Evolutionary conservation across 192 early-diverging fungal species (phyloP), one percentile per base, ranked within the genome.

Genomic region (Entomortierella parvispora): DNA sequence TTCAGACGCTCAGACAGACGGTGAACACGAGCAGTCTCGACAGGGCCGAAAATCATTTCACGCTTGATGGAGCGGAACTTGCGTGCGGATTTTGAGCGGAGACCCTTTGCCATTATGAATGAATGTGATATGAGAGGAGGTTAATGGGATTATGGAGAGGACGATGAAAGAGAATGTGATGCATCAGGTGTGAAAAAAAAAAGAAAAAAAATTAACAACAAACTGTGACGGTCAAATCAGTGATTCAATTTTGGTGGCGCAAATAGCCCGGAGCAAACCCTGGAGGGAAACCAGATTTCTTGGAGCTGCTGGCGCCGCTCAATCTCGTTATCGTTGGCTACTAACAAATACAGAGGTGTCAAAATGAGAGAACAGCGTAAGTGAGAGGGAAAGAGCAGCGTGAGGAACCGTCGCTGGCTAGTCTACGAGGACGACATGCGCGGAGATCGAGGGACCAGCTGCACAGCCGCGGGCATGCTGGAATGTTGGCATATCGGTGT

Each of bases 11-110:
- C 74, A 29, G 74, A 47, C 43, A 88, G 58, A 51, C 88, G 80
- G 29, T 68, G 65, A 4, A 82, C 57, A 48, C 87, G 85, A 22
- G 80, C 81, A 61, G 80, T 80, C 55, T 88, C 87, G 33, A 87
- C 84, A 52, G 87, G 82, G 40, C 72, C 75, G 46, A 87, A 90
- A 28, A 90, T 50, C 8, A 57, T 68, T 44, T 85, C 71, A 58
- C 88, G 86, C 79, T 87, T 88, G 62, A 90, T 84, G 28, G 86
- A 86, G 59, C 83, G 83, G 64, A 79, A 85, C 26, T 75, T 82
- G 60, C 83, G 79, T 55, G 82, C 82, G 28, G 79, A 78, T 55
- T 85, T 85, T 14, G 76, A 82, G 49, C 83, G 82, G 32, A 85
- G 51, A 68, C 80, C 57, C 49, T 83, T 83, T 9, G 82, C 82